Percentiles rank a stretch among this genome's conserved stretches.
phyloP scores from a whole-genome alignment of 2,329 filamentous ascomycete species.

The Cladobotryum mycophilum region DNA sequence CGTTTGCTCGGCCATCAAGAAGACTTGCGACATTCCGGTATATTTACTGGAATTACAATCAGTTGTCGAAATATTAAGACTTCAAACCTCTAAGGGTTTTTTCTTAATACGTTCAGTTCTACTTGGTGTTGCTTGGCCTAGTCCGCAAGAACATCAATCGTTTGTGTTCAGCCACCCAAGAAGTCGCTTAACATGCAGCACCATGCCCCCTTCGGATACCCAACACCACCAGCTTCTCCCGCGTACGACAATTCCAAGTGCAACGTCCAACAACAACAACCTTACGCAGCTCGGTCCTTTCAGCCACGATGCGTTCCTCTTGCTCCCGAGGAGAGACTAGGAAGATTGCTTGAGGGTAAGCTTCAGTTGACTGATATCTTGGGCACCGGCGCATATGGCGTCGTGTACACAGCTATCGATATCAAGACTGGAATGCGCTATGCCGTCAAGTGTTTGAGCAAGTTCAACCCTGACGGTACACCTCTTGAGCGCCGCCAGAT shows the following conservation, averaged over 20 bases:
- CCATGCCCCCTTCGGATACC: conserved; percentile 51
- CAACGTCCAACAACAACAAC: conserved; percentile 30
- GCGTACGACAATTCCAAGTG: conserved; percentile 45
- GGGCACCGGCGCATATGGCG: conserved; percentile 91
- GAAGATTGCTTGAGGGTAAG: conserved; percentile 73
- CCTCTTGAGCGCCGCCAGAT: conserved; percentile 77
- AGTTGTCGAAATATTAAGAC: background rate
- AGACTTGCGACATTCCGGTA: conserved; percentile 15
- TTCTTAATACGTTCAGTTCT: conserved; percentile 1
- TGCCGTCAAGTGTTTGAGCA: conserved; percentile 96
- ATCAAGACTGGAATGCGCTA: conserved; percentile 75
- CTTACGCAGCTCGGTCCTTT: conserved; percentile 32
- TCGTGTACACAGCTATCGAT: conserved; percentile 87
- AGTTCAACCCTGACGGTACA: conserved; percentile 65
- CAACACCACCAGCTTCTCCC: conserved; percentile 52
- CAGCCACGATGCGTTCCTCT: conserved; percentile 48
- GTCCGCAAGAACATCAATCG: conserved; percentile 2
- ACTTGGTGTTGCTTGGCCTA: conserved; percentile 3
- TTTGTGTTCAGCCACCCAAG: conserved; percentile 1
- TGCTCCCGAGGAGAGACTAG: conserved; percentile 78
- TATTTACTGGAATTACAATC: background rate
- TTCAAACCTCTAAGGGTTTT: conserved; percentile 1
- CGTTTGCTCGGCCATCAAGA: conserved; percentile 45
- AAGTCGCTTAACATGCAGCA: conserved; percentile 48
- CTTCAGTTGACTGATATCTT: conserved; percentile 80